Conservation (phyloP, 129 eudicot species). For the Scalesia atractyloides region DNA sequence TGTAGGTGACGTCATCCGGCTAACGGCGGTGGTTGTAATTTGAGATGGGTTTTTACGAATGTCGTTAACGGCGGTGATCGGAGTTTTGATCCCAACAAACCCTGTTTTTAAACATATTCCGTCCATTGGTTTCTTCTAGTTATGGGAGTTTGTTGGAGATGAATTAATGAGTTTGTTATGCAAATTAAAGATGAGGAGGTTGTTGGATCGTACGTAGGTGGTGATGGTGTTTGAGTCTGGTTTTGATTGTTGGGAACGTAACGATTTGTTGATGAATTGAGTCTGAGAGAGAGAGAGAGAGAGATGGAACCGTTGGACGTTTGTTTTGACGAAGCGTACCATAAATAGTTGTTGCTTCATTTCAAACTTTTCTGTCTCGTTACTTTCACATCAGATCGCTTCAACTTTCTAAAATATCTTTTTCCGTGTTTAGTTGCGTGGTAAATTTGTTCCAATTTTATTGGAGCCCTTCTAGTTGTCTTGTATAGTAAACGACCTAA, state of each 20-base stretch:
- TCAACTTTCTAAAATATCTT: neutral
- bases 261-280: constrained; percentile 11
- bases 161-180: constrained; percentile 4
- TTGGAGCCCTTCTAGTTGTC: too few relatives aligned
- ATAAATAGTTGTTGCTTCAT: constrained; percentile 16
- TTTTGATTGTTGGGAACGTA: neutral
- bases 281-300: constrained; percentile 23
- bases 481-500: too few relatives aligned
- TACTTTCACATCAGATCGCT: neutral
- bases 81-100: constrained; percentile 52
- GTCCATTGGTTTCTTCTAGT: constrained; percentile 52
- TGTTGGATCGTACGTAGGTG: neutral
- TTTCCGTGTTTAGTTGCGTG: neutral
- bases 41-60: constrained; percentile 43
- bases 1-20: constrained; percentile 37
- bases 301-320: constrained; percentile 24
- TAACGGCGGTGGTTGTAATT: constrained; percentile 38
- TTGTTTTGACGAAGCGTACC: constrained; percentile 7
- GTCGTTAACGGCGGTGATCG: constrained; percentile 49
- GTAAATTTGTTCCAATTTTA: neutral
- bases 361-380: constrained; percentile 1
- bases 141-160: neutral
- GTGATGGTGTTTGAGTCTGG: neutral
- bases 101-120: constrained; percentile 57
- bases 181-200: neutral